phyloP scores from a whole-genome alignment of 345 rosid genomes.

The Moringa oleifera region DNA sequence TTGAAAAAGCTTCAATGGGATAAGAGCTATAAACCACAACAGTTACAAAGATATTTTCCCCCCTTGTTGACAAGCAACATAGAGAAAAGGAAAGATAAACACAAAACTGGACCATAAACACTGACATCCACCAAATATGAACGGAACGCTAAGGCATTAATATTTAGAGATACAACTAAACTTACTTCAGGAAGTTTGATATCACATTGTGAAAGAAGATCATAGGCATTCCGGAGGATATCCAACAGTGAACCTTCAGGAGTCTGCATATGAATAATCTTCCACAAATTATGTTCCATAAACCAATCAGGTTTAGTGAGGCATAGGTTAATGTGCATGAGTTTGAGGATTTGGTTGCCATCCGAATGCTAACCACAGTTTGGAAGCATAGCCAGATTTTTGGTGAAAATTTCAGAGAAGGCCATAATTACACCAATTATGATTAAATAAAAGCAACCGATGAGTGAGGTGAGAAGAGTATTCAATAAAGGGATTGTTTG shows the following conservation, averaged over 20 bases:
- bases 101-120: not conserved
- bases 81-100: not conserved
- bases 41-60: not conserved
- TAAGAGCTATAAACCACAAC: not conserved
- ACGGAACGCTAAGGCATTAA: not conserved
- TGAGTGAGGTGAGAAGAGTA: too few relatives aligned
- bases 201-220: conserved; percentile 67
- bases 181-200: conserved; percentile 73
- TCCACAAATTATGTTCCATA: not conserved
- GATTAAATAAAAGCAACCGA: too few relatives aligned
- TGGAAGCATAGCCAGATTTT: too few relatives aligned
- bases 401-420: too few relatives aligned
- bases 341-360: too few relatives aligned
- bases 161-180: conserved; percentile 3
- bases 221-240: conserved; percentile 79
- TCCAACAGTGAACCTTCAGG: conserved; percentile 90
- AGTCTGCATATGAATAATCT: conserved; percentile 51
- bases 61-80: not conserved
- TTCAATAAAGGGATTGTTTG: too few relatives aligned
- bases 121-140: conserved; percentile 8
- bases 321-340: too few relatives aligned
- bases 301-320: not conserved
- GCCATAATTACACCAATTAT: too few relatives aligned
- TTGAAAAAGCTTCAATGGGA: conserved; percentile 6
- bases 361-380: too few relatives aligned